Percentiles rank a stretch among this genome's conserved stretches.
Evolutionary conservation across 768 basidiomycete species (phyloP).

Genomic region (Peribolospora kevripleyi): DNA sequence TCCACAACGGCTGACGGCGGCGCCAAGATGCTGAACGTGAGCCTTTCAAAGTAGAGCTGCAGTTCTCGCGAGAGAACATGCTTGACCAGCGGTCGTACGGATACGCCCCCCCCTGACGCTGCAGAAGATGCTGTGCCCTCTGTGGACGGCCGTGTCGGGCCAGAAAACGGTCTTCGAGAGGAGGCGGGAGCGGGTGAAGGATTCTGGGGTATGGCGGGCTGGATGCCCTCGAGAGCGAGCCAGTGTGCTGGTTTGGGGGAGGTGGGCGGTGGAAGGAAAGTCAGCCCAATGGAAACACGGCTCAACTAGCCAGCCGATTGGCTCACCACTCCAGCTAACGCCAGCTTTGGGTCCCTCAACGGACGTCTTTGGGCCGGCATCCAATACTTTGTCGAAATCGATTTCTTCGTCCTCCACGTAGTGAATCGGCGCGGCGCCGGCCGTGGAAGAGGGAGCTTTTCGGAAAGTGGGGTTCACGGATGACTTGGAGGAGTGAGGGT

Average conservation of each 20-base stretch:
- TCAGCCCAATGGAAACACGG: background rate
- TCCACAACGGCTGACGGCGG: no score
- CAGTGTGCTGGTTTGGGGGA: slow-evolving; percentile 43
- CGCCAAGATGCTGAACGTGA: slow-evolving; percentile 30
- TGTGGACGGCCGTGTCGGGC: background rate
- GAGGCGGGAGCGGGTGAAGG: slow-evolving; percentile 29
- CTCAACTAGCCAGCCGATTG: slow-evolving; percentile 47
- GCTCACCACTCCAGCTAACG: slow-evolving; percentile 56
- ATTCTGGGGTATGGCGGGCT: slow-evolving; percentile 87
- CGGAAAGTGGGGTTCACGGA: slow-evolving; percentile 22
- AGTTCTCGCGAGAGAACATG: slow-evolving; percentile 80
- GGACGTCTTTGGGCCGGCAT: no score
- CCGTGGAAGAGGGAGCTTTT: slow-evolving; percentile 32
- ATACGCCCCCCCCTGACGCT: background rate
- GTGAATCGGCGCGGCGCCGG: slow-evolving; percentile 36
- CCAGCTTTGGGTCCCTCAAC: slow-evolving; percentile 28
- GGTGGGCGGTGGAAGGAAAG: slow-evolving; percentile 13
- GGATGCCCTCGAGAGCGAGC: slow-evolving; percentile 94
- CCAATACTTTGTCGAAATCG: slow-evolving; percentile 69
- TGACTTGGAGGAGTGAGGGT: slow-evolving; percentile 31
- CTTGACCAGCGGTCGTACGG: slow-evolving; percentile 41
- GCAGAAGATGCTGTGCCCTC: no score
- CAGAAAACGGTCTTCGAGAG: slow-evolving; percentile 5
- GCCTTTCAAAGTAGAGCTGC: slow-evolving; percentile 76
- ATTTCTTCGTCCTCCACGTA: slow-evolving; percentile 94